phyloP scores from a whole-genome alignment of 2,329 filamentous ascomycete species.

The Colletotrichum sp. region DNA sequence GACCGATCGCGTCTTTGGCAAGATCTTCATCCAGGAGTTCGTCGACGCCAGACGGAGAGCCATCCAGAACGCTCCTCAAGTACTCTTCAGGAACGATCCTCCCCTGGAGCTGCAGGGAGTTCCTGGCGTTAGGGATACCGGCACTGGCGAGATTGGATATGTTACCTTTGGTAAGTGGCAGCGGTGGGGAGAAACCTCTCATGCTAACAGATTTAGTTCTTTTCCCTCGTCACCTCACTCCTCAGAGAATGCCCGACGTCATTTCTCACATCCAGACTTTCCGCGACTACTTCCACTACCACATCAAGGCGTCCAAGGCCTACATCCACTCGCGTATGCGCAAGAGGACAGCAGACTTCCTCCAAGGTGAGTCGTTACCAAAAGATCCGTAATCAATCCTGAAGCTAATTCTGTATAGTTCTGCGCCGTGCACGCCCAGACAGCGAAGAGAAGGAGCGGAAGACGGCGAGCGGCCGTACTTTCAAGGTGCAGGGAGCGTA shows the following conservation, averaged over 20 bases:
- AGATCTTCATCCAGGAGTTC: conserved; percentile 98
- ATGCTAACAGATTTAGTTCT: conserved; percentile 65
- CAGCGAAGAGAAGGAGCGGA: conserved; percentile 95
- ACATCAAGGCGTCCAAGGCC: conserved; percentile 99
- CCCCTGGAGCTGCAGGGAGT: conserved; percentile 90
- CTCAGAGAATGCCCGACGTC: conserved; percentile 88
- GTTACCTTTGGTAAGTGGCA: conserved; percentile 85
- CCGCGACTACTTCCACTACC: conserved; percentile 99
- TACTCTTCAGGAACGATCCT: conserved; percentile 93
- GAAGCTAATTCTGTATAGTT: conserved; percentile 57
- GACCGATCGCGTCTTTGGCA: conserved; percentile 96
- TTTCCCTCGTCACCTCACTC: conserved; percentile 92
- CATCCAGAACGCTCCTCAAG: conserved; percentile 97
- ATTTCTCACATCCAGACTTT: conserved; percentile 99
- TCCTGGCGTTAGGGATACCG: conserved; percentile 77
- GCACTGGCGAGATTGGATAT: conserved; percentile 90
- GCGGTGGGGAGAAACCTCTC: not conserved
- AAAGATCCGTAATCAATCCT: not conserved
- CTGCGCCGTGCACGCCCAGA: conserved; percentile 93
- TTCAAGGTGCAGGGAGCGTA: conserved; percentile 66
- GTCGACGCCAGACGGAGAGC: conserved; percentile 93
- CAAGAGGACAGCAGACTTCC: conserved; percentile 95
- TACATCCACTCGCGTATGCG: conserved; percentile 99
- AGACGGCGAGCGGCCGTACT: conserved; percentile 95
- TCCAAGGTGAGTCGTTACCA: conserved; percentile 76